These are phyloP conservation scores for Oxyria digyna DNA, from an alignment of 148 eudicot genomes.

Conservation along the genomic window DNA sequence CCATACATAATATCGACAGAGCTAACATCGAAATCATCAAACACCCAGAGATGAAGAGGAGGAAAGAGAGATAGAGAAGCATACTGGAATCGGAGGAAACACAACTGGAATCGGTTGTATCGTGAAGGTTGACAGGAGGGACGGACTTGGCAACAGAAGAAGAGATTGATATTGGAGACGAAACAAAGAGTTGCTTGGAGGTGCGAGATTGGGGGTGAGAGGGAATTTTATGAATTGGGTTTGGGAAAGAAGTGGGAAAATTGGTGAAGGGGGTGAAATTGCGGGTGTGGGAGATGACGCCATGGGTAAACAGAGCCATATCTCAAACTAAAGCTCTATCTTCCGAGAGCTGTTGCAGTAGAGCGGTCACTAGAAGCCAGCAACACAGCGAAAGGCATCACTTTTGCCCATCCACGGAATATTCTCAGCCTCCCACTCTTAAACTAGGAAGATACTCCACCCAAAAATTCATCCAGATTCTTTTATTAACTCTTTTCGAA, in stretches of 20 bases:
- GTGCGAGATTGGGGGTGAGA: neutral
- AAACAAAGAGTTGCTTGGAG: neutral
- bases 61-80: neutral
- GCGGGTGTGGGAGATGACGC: constrained; percentile 3
- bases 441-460: no score
- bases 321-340: neutral
- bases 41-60: neutral
- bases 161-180: neutral
- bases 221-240: neutral
- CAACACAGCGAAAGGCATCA: neutral
- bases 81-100: neutral
- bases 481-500: no score
- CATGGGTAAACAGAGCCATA: neutral
- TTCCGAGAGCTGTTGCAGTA: neutral
- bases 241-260: neutral
- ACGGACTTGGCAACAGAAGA: neutral
- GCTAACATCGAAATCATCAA: neutral
- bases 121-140: constrained; percentile 1
- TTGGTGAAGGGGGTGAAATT: neutral
- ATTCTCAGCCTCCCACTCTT: neutral
- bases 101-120: neutral
- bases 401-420: neutral
- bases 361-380: no score
- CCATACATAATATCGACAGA: neutral
- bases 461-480: no score